Evolutionary conservation across 1,139 yeast species (phyloP).

Genomic region (Magnusiomyces paraingens): DNA sequence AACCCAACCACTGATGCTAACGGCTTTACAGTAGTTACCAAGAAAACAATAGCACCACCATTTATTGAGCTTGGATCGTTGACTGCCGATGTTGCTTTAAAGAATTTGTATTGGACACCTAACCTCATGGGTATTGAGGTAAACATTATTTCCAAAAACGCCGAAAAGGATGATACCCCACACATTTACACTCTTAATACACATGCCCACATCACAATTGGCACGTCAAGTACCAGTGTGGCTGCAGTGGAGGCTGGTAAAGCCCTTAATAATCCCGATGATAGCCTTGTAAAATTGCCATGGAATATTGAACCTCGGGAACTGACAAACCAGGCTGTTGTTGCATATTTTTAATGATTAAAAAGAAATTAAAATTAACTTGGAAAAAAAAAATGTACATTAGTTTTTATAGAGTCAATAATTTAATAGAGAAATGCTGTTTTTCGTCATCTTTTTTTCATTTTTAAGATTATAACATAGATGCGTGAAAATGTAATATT

Average conservation of each 20-base stretch:
- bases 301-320: constrained; percentile 16
- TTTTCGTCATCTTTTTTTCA: too few species aligned
- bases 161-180: background rate
- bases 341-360: constrained; percentile 3
- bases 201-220: constrained; percentile 15
- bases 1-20: background rate
- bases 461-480: too few species aligned
- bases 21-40: constrained; percentile 1
- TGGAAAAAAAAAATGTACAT: too few species aligned
- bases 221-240: constrained; percentile 8
- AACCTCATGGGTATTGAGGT: constrained; percentile 55
- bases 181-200: constrained; percentile 4
- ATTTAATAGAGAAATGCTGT: too few species aligned
- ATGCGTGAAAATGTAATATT: too few species aligned
- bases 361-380: too few species aligned
- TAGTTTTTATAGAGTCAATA: too few species aligned
- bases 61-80: constrained; percentile 20
- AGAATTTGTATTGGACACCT: constrained; percentile 45
- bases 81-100: constrained; percentile 39
- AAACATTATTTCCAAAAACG: constrained; percentile 27
- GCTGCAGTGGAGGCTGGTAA: constrained; percentile 12
- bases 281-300: constrained; percentile 1
- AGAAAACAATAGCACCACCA: constrained; percentile 2
- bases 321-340: constrained; percentile 4
- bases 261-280: background rate